These are phyloP conservation scores for Penicillium sp. DNA, from an alignment of 2,329 filamentous ascomycete genomes.

Conservation along the genomic window DNA sequence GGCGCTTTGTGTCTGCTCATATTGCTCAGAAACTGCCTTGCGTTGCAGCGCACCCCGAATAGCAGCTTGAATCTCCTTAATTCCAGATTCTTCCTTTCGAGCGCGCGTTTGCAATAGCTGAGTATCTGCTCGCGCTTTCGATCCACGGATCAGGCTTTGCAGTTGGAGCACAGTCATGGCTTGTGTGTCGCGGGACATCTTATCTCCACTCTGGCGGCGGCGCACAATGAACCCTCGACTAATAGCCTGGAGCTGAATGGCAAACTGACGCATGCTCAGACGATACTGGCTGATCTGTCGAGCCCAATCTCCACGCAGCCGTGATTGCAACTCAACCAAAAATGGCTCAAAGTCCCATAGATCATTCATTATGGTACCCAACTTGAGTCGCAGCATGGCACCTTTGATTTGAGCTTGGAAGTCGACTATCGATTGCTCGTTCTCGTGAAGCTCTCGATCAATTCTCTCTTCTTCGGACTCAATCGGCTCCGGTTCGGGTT, in stretches of 20 bases:
- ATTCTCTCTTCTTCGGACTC: conserved; percentile 89
- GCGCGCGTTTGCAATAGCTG: conserved; percentile 36
- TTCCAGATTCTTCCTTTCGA: conserved; percentile 37
- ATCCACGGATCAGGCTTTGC: conserved; percentile 70
- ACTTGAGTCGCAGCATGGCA: conserved; percentile 66
- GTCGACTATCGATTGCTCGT: conserved; percentile 65
- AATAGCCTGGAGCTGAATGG: conserved; percentile 70
- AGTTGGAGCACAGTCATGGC: conserved; percentile 69
- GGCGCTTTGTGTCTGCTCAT: conserved; percentile 36
- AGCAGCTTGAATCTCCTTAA: conserved; percentile 51
- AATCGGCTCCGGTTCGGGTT: conserved; percentile 63
- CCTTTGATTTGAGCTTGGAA: conserved; percentile 83
- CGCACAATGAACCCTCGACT: conserved; percentile 71
- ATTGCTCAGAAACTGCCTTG: conserved; percentile 36
- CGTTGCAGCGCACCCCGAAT: conserved; percentile 46
- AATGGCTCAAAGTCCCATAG: conserved; percentile 80
- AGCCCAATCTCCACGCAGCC: conserved; percentile 80
- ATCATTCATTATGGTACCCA: conserved; percentile 77
- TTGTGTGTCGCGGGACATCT: conserved; percentile 66
- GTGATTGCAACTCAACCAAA: conserved; percentile 75
- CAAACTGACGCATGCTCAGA: conserved; percentile 74
- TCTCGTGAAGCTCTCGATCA: conserved; percentile 71
- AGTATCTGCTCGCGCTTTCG: conserved; percentile 40
- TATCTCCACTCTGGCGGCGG: conserved; percentile 54
- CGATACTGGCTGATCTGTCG: conserved; percentile 78